Evolutionary conservation across 2,329 filamentous ascomycete genomes (phyloP), one percentile per base, ranked within the genome.

Genomic region (Diaporthe citri): DNA sequence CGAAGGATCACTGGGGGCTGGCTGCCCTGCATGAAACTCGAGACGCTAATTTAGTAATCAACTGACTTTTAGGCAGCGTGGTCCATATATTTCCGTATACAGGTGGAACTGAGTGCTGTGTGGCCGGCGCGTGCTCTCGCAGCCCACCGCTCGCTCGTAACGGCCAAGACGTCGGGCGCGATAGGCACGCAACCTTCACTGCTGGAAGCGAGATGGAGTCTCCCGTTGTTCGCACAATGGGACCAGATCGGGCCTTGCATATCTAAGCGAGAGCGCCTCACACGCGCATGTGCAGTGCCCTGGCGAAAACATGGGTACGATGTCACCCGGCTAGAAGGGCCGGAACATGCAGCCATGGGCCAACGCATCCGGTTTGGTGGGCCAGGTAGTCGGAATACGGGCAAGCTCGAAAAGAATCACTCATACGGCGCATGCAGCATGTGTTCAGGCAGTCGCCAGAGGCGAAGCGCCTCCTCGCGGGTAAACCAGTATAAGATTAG

Each of bases 361-460:
- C 64, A 52, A 67, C 64, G 17, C 64, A 67, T 67, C 64, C 46
- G 34, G 34, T 67, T 52, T 51, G 46, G 64, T 67, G 46, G 64
- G 64, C 64, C 64, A 39, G 20, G 64, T 6, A 52, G 62, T 52
- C 64, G 22, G 13, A 67, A 67, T 67, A 67, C 46, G 64, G 64
- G 12, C 64, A 67, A 52, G 64, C 64, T 67, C 46, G 28, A n/a
- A 67, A 67, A 67, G 46, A 52, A 36, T 28, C 31, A 39, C 43
- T 17, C 31, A 39, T 25, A 25, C 62, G 5, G 46, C 46, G 34
- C 46, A 39, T 67, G 64, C 64, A 39, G 64, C 46, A 52, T 20
- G 64, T 39, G 31, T 20, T 51, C 39, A 67, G 64, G 64, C 64
- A 67, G 64, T 67, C 46, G 17, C 17, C 7, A 17, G 39, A n/a